Evolutionary conservation across 371 early-diverging fungal genomes (phyloP), one percentile per base, ranked within the genome.

Genomic region (Smittium culicis): DNA sequence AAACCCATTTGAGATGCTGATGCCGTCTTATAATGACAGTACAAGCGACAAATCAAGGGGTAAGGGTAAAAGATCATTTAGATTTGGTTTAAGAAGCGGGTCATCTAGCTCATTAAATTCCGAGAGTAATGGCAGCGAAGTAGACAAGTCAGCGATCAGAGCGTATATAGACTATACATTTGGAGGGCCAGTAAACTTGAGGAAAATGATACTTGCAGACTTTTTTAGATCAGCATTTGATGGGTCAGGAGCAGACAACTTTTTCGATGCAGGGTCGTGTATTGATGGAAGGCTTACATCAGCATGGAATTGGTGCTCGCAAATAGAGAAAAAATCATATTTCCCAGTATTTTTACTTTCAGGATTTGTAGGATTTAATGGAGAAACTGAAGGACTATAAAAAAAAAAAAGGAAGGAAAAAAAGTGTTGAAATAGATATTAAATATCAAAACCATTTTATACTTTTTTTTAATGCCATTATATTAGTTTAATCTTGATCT

Each of bases 231-330:
- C 86, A 68, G 98, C 90, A 0, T 97, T 97, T 78, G 96, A 97
- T 76, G 98, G 98, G 0, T 90, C 91, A 34, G 98, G 98, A 16
- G 91, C 90, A 0, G 92, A 92, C 73, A 93, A 93, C 77, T 94
- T 90, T 70, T 93, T 89, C 77, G 88, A 93, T 69, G 96, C 97
- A 30, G 97, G 97, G 28, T 81, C 86, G n/a, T 97, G 98, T 74
- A 94, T 97, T 77, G 98, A 97, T 69, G 98, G 96, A 31, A 81
- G 98, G 54, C 74, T 96, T 68, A 96, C 96, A 0, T 86, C 87
- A 55, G 90, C 92, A 17, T 91, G 95, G 96, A 94, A 96, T 75
- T 96, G 95, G 96, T 96, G 96, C 79, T 89, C 91, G 29, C 80
- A 79, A 65, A 83, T 96, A 24, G 96, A 97, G 74, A 94, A 94